Conservation (phyloP, 1,139 yeast species). For the Meyerozyma sp. region DNA sequence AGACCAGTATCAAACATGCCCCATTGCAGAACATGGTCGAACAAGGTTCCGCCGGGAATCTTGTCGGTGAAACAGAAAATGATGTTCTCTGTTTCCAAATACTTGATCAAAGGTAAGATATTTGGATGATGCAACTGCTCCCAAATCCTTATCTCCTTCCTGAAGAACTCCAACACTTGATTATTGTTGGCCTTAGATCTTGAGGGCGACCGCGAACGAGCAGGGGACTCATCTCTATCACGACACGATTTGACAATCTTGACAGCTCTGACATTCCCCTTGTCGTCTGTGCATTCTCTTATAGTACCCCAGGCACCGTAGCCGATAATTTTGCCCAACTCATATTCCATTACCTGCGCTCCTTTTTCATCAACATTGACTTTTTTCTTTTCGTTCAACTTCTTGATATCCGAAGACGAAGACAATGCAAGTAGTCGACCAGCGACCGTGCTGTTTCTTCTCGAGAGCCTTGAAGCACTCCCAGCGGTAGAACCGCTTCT, state of each 20-base stretch:
- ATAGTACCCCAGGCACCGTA: constrained; percentile 91
- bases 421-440: constrained; percentile 36
- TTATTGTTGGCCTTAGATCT: constrained; percentile 16
- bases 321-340: constrained; percentile 74
- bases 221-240: constrained; percentile 11
- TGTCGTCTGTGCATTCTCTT: constrained; percentile 54
- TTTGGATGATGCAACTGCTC: constrained; percentile 57
- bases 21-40: constrained; percentile 69
- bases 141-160: constrained; percentile 76
- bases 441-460: constrained; percentile 37
- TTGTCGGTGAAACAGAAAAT: constrained; percentile 71
- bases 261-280: constrained; percentile 58
- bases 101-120: constrained; percentile 56
- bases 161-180: constrained; percentile 46
- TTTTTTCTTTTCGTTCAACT: constrained; percentile 17
- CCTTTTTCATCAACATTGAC: constrained; percentile 55
- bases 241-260: constrained; percentile 62
- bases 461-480: constrained; percentile 23
- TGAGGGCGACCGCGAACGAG: constrained; percentile 7
- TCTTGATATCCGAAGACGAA: constrained; percentile 34
- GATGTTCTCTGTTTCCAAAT: constrained; percentile 56
- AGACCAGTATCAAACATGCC: constrained; percentile 38
- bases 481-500: constrained; percentile 19
- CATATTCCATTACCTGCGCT: constrained; percentile 53
- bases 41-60: constrained; percentile 77